Evolutionary conservation across 2,329 filamentous ascomycete species (phyloP).

Genomic region (Dichotomopilus funicola): DNA sequence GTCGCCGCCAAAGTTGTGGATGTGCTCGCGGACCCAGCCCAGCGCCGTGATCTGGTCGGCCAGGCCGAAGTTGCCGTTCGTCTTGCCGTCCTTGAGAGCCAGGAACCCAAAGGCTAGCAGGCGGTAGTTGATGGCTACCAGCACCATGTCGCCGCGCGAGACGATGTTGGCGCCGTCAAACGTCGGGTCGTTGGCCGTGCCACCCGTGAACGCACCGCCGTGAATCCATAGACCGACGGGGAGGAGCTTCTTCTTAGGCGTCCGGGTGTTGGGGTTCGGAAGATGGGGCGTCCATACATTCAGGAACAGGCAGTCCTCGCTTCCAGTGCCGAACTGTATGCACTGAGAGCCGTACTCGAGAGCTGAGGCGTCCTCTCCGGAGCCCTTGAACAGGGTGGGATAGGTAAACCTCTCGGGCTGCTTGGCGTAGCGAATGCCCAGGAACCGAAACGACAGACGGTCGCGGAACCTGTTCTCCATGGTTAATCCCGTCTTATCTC

Average conservation of each 20-base stretch:
- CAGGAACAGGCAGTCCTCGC: conserved; percentile 43
- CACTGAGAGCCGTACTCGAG: conserved; percentile 34
- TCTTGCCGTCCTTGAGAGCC: conserved; percentile 41
- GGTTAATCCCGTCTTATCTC: neutral
- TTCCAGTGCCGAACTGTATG: conserved; percentile 32
- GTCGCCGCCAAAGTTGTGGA: conserved; percentile 49
- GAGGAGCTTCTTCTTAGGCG: conserved; percentile 24
- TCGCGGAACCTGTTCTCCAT: conserved; percentile 34
- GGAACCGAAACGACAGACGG: conserved; percentile 43
- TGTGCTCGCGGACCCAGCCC: conserved; percentile 46
- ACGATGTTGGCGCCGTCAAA: conserved; percentile 51
- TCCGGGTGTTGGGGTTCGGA: conserved; percentile 24
- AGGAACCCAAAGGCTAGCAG: conserved; percentile 52
- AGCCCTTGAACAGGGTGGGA: conserved; percentile 33
- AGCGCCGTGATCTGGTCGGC: conserved; percentile 44
- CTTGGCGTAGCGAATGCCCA: conserved; percentile 42
- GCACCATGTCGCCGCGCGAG: conserved; percentile 52
- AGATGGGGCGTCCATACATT: conserved; percentile 40
- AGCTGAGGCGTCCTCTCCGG: conserved; percentile 29
- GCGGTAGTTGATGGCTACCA: conserved; percentile 56
- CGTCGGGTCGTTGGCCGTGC: conserved; percentile 33
- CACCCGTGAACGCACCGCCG: conserved; percentile 50
- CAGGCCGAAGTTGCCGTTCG: conserved; percentile 44
- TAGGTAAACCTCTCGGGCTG: conserved; percentile 41
- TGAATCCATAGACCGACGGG: conserved; percentile 37